Conservation (phyloP, 192 early-diverging fungal genomes). For the Jimgerdemannia flammicorona region DNA sequence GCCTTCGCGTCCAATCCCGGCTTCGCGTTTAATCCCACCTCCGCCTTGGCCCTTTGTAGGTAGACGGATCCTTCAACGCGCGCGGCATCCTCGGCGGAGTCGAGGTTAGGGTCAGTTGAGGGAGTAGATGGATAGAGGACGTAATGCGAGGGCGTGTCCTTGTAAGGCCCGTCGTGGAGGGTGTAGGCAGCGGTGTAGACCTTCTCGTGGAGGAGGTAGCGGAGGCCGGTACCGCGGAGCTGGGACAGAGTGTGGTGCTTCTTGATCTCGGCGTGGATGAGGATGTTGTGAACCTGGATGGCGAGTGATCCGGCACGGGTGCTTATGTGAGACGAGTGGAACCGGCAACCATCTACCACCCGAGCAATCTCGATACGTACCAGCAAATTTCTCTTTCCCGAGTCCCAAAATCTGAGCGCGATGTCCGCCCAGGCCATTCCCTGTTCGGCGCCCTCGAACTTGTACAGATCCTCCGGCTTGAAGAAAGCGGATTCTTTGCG, state of each 20-base stretch:
- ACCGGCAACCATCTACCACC: conserved; percentile 3
- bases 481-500: conserved; percentile 33
- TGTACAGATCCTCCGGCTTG: conserved; percentile 25
- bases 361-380: conserved; percentile 27
- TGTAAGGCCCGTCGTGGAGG: conserved; percentile 54
- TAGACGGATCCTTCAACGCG: too few relatives aligned
- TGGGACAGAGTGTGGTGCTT: background rate
- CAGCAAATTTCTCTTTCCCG: conserved; percentile 20
- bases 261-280: background rate
- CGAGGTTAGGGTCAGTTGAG: too few relatives aligned
- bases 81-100: too few relatives aligned
- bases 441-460: conserved; percentile 30
- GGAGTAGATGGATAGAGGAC: too few relatives aligned
- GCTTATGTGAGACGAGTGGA: background rate
- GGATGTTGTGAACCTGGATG: background rate
- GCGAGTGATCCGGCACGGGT: background rate
- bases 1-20: too few relatives aligned
- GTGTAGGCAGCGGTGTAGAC: conserved; percentile 45
- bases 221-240: conserved; percentile 16
- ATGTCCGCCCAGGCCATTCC: conserved; percentile 30
- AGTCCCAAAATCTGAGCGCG: conserved; percentile 31
- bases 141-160: conserved; percentile 7
- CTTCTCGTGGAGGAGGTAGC: conserved; percentile 34
- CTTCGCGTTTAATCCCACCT: too few relatives aligned
- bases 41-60: too few relatives aligned